Conservation (phyloP, 768 basidiomycete species). For the Amanita inopinata region DNA sequence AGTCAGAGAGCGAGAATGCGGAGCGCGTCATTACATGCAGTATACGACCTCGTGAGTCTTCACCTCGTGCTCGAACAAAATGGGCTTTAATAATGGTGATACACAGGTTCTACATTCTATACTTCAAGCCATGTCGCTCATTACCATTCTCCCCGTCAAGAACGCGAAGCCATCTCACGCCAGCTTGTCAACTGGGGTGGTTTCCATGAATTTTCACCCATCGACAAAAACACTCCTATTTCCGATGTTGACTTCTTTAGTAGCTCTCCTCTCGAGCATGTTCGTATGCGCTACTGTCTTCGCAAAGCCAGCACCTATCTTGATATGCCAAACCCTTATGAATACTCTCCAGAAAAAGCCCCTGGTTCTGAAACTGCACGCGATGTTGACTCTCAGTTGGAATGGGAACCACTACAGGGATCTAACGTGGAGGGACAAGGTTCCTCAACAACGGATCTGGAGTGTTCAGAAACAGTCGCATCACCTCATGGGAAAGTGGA, state of each 20-base stretch:
- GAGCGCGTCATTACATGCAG: conserved; percentile 4
- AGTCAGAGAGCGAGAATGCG: neutral
- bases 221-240: conserved; percentile 16
- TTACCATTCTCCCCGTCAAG: neutral
- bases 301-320: conserved; percentile 15
- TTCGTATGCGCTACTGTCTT: conserved; percentile 21
- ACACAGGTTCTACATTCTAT: conserved; percentile 1
- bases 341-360: conserved; percentile 12
- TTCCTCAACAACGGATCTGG: neutral
- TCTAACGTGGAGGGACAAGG: conserved; percentile 9
- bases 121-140: neutral
- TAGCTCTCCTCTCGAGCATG: conserved; percentile 16
- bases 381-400: neutral
- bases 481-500: no score
- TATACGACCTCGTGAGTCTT: conserved; percentile 1
- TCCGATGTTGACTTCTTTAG: conserved; percentile 17
- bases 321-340: conserved; percentile 19
- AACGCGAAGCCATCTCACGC: conserved; percentile 1
- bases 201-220: conserved; percentile 22
- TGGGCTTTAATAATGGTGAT: no score
- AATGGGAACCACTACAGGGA: conserved; percentile 16
- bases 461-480: no score
- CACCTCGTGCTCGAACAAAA: neutral
- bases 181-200: conserved; percentile 27
- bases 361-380: conserved; percentile 9